Evolutionary conservation across 2,329 filamentous ascomycete genomes (phyloP).

Genomic region (Claviceps fusiformis): DNA sequence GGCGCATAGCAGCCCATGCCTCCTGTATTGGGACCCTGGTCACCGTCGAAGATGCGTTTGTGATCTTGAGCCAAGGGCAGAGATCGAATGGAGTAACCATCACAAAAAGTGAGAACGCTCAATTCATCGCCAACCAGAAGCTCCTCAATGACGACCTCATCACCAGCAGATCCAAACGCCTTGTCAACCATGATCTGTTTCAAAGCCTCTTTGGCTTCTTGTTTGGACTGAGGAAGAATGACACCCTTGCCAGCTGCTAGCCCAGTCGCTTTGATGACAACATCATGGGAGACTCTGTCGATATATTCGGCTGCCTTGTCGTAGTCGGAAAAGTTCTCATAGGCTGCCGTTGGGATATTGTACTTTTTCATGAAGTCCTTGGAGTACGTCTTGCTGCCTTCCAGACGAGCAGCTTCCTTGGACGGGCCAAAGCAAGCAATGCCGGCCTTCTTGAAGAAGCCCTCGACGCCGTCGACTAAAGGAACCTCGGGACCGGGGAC

Average conservation of each 20-base stretch:
- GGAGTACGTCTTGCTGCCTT: constrained; percentile 92
- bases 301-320: constrained; percentile 61
- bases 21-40: constrained; percentile 84
- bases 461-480: constrained; percentile 81
- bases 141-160: constrained; percentile 92
- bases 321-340: constrained; percentile 77
- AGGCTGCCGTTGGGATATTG: constrained; percentile 79
- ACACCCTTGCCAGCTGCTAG: constrained; percentile 93
- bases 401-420: constrained; percentile 72
- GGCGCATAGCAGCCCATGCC: constrained; percentile 97
- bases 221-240: constrained; percentile 68
- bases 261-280: constrained; percentile 90
- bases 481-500: constrained; percentile 87
- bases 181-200: constrained; percentile 82
- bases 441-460: constrained; percentile 60
- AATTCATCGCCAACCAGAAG: constrained; percentile 84
- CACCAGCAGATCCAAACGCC: constrained; percentile 74
- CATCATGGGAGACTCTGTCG: constrained; percentile 52
- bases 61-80: constrained; percentile 91
- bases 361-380: constrained; percentile 96
- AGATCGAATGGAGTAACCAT: constrained; percentile 71
- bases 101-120: constrained; percentile 80
- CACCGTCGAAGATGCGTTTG: constrained; percentile 85
- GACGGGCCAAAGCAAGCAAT: constrained; percentile 80
- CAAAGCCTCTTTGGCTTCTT: constrained; percentile 70